Percentiles rank a stretch among this genome's conserved stretches.
phyloP scores from a whole-genome alignment of 2,329 filamentous ascomycete species.

The Lachnellula arida region DNA sequence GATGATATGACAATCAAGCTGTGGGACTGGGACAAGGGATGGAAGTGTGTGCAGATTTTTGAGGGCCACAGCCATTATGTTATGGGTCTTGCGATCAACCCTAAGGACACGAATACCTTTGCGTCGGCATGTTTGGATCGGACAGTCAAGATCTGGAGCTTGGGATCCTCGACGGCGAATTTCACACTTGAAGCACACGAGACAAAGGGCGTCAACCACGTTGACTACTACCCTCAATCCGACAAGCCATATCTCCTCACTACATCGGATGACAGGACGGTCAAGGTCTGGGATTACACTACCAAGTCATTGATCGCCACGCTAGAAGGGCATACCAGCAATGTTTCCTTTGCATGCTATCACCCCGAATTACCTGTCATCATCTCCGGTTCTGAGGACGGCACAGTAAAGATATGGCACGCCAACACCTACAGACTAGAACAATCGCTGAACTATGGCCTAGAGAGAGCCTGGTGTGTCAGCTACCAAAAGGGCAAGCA shows the following conservation, averaged over 20 bases:
- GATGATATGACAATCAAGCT: constrained; percentile 99
- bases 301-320: constrained; percentile 97
- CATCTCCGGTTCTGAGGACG: constrained; percentile 95
- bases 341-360: constrained; percentile 97
- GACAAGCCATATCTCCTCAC: constrained; percentile 87
- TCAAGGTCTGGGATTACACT: constrained; percentile 99
- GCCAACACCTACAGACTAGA: constrained; percentile 95
- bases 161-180: constrained; percentile 90
- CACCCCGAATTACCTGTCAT: constrained; percentile 96
- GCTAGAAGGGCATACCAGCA: constrained; percentile 93
- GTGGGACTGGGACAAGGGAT: constrained; percentile 98
- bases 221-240: constrained; percentile 79
- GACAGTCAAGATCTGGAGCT: constrained; percentile 96
- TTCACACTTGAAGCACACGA: constrained; percentile 97
- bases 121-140: constrained; percentile 93
- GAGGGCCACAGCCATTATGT: constrained; percentile 96
- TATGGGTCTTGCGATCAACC: constrained; percentile 95
- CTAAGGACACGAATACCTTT: constrained; percentile 91
- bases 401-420: constrained; percentile 97
- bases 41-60: constrained; percentile 93
- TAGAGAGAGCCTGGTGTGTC: constrained; percentile 97
- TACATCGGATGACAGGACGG: constrained; percentile 91
- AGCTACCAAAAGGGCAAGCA: constrained; percentile 93
- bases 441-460: constrained; percentile 90
- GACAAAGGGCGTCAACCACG: constrained; percentile 95